Conservation (phyloP, 768 basidiomycete species). For the Arthromyces matolae region DNA sequence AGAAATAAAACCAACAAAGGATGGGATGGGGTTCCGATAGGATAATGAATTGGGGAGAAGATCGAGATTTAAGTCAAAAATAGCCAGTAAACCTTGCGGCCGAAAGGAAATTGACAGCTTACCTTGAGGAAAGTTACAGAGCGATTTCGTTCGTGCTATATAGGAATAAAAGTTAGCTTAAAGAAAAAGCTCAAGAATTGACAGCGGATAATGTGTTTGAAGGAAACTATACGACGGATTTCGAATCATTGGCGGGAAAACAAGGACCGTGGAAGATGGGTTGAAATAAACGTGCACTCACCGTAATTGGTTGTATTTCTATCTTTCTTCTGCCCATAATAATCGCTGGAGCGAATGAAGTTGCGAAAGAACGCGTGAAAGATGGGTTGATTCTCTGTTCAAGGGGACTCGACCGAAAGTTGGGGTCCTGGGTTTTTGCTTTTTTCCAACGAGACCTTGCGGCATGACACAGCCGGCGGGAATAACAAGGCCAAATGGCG, state of each 20-base stretch:
- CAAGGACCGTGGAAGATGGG: not conserved
- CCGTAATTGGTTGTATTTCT: slow-evolving; percentile 77
- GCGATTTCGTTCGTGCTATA: slow-evolving; percentile 87
- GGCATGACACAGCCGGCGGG: slow-evolving; percentile 8
- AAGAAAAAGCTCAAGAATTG: no score
- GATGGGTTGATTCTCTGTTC: slow-evolving; percentile 10
- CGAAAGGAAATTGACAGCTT: slow-evolving; percentile 21
- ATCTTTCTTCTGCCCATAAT: slow-evolving; percentile 72
- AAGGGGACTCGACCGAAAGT: slow-evolving; percentile 1
- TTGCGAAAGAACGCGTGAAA: slow-evolving; percentile 5
- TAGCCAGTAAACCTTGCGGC: slow-evolving; percentile 42
- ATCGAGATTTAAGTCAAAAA: slow-evolving; percentile 55
- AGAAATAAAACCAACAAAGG: no score
- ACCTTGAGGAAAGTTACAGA: slow-evolving; percentile 90
- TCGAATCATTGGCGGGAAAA: no score
- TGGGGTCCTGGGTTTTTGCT: slow-evolving; percentile 5
- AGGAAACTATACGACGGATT: no score
- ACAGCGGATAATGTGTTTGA: no score
- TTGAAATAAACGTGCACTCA: slow-evolving; percentile 29
- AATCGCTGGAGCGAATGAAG: not conserved
- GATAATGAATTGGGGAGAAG: slow-evolving; percentile 18
- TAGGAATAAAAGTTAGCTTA: slow-evolving; percentile 24
- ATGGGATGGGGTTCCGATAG: no score
- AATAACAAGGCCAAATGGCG: slow-evolving; percentile 16
- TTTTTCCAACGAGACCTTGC: slow-evolving; percentile 10